These are phyloP conservation scores for Candida ponderosae DNA, from an alignment of 805 yeast species.

Conservation along the genomic window DNA sequence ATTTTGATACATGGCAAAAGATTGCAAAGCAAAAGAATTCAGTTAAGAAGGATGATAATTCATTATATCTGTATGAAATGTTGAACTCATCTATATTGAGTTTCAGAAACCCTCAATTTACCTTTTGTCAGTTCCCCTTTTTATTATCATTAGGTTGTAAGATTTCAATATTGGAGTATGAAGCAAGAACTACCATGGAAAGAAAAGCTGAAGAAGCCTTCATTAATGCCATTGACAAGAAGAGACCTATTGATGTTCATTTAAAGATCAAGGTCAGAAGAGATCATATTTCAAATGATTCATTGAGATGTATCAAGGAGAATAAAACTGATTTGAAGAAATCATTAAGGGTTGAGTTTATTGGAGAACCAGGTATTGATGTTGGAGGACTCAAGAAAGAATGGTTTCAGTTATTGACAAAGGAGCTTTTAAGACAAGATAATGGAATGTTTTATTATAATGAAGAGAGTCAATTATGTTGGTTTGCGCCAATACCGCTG, in stretches of 20 bases:
- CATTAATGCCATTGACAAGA: constrained; percentile 58
- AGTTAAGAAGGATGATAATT: not conserved
- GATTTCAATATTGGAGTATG: constrained; percentile 72
- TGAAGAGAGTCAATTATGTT: constrained; percentile 62
- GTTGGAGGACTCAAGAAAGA: constrained; percentile 94
- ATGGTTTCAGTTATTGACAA: constrained; percentile 78
- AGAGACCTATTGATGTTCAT: constrained; percentile 56
- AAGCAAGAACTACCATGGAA: constrained; percentile 76
- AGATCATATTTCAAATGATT: constrained; percentile 60
- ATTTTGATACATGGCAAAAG: constrained; percentile 78
- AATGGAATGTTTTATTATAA: constrained; percentile 60
- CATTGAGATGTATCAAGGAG: constrained; percentile 52
- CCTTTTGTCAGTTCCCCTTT: constrained; percentile 81
- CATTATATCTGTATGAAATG: not conserved
- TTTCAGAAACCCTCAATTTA: constrained; percentile 25
- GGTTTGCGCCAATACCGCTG: constrained; percentile 58
- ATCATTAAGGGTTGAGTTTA: constrained; percentile 68
- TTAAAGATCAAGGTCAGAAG: constrained; percentile 67
- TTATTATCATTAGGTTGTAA: constrained; percentile 76
- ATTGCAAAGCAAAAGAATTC: constrained; percentile 14
- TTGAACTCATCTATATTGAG: constrained; percentile 1
- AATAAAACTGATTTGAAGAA: constrained; percentile 60
- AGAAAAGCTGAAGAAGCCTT: constrained; percentile 86
- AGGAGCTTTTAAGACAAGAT: constrained; percentile 59
- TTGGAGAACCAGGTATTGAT: constrained; percentile 88